Evolutionary conservation across 805 yeast species (phyloP).

Genomic region (Spathaspora gorwiae): DNA sequence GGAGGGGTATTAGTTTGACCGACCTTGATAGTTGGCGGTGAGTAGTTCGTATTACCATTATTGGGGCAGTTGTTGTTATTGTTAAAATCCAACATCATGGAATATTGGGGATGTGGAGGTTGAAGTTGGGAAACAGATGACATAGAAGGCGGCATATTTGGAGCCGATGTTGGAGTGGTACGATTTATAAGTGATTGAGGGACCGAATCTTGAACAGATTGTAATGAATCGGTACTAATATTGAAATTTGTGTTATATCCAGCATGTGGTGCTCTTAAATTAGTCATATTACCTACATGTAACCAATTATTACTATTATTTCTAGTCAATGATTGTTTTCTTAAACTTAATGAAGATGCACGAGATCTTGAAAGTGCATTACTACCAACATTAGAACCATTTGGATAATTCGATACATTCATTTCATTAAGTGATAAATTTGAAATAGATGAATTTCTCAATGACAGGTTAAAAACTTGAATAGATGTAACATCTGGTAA

Average conservation of each 20-base stretch:
- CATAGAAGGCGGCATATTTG: slow-evolving; percentile 2
- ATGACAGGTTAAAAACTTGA: slow-evolving; percentile 13
- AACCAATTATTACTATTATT: slow-evolving; percentile 41
- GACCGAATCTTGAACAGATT: slow-evolving; percentile 41
- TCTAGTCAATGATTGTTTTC: slow-evolving; percentile 42
- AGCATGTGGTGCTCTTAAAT: slow-evolving; percentile 19
- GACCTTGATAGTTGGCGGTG: slow-evolving; percentile 1
- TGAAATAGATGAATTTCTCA: slow-evolving; percentile 35
- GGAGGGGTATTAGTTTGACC: slow-evolving; percentile 8
- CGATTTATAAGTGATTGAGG: slow-evolving; percentile 36
- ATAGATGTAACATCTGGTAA: slow-evolving; percentile 23
- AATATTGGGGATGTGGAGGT: slow-evolving; percentile 3
- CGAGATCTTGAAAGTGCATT: slow-evolving; percentile 22
- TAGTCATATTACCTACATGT: slow-evolving; percentile 40
- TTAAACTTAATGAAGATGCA: slow-evolving; percentile 31
- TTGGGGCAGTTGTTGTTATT: slow-evolving; percentile 10
- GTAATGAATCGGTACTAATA: slow-evolving; percentile 34
- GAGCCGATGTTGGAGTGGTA: slow-evolving; percentile 15
- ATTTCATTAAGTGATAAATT: slow-evolving; percentile 37
- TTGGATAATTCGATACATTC: slow-evolving; percentile 29
- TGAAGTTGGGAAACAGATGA: slow-evolving; percentile 1
- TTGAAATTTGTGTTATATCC: slow-evolving; percentile 8
- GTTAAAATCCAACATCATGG: slow-evolving; percentile 35
- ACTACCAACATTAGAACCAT: slow-evolving; percentile 7
- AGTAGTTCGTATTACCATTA: background rate